phyloP scores from a whole-genome alignment of 192 early-diverging fungal genomes.

The Podila horticola region DNA sequence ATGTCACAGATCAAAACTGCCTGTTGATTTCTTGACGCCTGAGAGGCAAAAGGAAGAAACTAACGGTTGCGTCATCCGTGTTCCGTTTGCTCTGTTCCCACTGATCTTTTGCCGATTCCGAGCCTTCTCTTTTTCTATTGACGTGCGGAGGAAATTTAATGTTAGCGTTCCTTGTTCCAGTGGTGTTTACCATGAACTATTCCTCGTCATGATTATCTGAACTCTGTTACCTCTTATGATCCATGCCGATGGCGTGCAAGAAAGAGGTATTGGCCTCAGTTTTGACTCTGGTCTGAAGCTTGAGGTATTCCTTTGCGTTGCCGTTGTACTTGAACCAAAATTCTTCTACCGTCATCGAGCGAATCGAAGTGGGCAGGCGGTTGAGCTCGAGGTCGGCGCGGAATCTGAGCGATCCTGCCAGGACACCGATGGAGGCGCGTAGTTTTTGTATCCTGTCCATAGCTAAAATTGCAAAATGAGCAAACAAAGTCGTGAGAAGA shows the following conservation, averaged over 20 bases:
- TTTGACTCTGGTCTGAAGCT: conserved; percentile 18
- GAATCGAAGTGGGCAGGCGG: conserved; percentile 28
- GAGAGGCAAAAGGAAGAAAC: not conserved
- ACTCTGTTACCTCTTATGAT: conserved; percentile 11
- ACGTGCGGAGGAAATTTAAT: not conserved
- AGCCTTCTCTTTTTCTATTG: conserved; percentile 1
- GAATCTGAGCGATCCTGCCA: conserved; percentile 38
- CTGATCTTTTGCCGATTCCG: not conserved
- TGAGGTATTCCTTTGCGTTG: conserved; percentile 39
- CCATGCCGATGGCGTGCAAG: conserved; percentile 20
- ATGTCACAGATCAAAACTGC: not conserved
- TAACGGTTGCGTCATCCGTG: not conserved
- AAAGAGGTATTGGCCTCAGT: conserved; percentile 22
- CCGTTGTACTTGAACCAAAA: conserved; percentile 45
- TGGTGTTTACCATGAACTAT: too few species aligned
- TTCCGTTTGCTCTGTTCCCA: conserved; percentile 1
- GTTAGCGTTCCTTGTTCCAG: too few species aligned
- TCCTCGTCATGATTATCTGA: not conserved
- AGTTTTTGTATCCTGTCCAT: conserved; percentile 43
- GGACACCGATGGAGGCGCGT: conserved; percentile 30
- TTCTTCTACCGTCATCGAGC: conserved; percentile 44
- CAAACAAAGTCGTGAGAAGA: not conserved
- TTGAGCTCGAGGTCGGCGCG: conserved; percentile 36
- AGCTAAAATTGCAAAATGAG: not conserved
- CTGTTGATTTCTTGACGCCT: not conserved